These are phyloP conservation scores for Mycena olivaceomarginata DNA, from an alignment of 768 basidiomycete species.

Conservation along the genomic window DNA sequence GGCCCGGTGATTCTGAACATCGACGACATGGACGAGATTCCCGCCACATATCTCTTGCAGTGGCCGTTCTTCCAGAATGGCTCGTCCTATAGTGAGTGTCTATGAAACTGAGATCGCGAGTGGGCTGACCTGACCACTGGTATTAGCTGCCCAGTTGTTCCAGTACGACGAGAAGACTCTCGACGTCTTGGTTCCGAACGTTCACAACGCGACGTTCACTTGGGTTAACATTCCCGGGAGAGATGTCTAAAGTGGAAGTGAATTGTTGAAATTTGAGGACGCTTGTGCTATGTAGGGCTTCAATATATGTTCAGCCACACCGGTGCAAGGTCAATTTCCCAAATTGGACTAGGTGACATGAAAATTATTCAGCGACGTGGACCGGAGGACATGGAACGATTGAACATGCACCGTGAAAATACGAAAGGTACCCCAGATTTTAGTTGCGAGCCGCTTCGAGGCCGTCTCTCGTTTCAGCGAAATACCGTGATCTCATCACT, in stretches of 20 bases:
- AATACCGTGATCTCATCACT: too few species aligned
- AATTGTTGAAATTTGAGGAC: too few species aligned
- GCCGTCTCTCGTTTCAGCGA: too few species aligned
- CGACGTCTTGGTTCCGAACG: constrained; percentile 27
- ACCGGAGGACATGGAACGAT: too few species aligned
- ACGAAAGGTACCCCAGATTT: too few species aligned
- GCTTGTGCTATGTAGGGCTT: too few species aligned
- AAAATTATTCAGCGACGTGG: too few species aligned
- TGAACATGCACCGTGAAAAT: too few species aligned
- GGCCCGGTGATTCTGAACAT: constrained; percentile 33
- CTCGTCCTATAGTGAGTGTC: constrained; percentile 26
- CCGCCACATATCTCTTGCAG: constrained; percentile 34
- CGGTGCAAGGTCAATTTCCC: too few species aligned
- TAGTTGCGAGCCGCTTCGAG: too few species aligned
- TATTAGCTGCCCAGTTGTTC: constrained; percentile 30
- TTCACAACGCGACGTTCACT: constrained; percentile 32
- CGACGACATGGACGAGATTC: constrained; percentile 35
- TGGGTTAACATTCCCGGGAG: constrained; percentile 36
- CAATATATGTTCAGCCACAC: too few species aligned
- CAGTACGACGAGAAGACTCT: constrained; percentile 31
- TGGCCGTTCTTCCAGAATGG: constrained; percentile 40
- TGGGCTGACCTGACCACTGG: background rate
- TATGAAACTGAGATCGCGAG: background rate
- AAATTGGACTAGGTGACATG: too few species aligned
- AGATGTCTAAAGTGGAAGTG: constrained; percentile 1